phyloP scores from a whole-genome alignment of 805 yeast species.

The Candida ovalis region DNA sequence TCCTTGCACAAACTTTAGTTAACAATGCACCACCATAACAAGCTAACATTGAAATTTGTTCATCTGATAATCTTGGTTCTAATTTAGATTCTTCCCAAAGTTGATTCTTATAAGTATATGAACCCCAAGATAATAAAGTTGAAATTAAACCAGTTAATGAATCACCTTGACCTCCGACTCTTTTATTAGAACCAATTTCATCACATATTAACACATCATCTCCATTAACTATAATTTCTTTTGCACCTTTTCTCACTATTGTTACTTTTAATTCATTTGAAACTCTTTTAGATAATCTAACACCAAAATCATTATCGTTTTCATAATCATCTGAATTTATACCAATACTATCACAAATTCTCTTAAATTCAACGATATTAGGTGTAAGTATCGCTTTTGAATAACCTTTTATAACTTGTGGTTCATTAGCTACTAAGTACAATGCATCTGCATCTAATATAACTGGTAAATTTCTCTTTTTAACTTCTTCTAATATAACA shows the following conservation, averaged over 20 bases:
- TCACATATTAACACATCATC: conserved; percentile 40
- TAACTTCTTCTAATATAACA: conserved; percentile 54
- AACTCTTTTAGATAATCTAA: conserved; percentile 33
- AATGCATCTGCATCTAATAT: conserved; percentile 91
- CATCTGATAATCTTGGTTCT: conserved; percentile 27
- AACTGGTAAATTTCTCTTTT: conserved; percentile 57
- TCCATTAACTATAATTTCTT: conserved; percentile 60
- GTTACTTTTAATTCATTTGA: conserved; percentile 52
- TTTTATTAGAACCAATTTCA: conserved; percentile 60
- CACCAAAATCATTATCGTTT: conserved; percentile 20
- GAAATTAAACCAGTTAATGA: conserved; percentile 84
- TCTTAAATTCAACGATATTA: conserved; percentile 76
- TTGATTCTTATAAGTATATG: conserved; percentile 52
- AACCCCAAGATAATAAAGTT: conserved; percentile 76
- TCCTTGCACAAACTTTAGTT: conserved; percentile 59
- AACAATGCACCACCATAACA: conserved; percentile 69
- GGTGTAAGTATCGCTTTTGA: conserved; percentile 77
- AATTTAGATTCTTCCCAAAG: conserved; percentile 52
- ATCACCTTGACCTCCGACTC: conserved; percentile 98
- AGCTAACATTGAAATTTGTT: conserved; percentile 43
- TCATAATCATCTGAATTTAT: conserved; percentile 15
- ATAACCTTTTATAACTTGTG: conserved; percentile 52
- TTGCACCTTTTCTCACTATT: conserved; percentile 68
- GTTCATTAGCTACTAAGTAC: conserved; percentile 56
- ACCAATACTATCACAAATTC: conserved; percentile 54